A percentile compares a stretch with the other conserved stretches of the same genome.
These are phyloP conservation scores for Circinella umbellata DNA, from an alignment of 371 early-diverging fungal species.

Conservation along the genomic window DNA sequence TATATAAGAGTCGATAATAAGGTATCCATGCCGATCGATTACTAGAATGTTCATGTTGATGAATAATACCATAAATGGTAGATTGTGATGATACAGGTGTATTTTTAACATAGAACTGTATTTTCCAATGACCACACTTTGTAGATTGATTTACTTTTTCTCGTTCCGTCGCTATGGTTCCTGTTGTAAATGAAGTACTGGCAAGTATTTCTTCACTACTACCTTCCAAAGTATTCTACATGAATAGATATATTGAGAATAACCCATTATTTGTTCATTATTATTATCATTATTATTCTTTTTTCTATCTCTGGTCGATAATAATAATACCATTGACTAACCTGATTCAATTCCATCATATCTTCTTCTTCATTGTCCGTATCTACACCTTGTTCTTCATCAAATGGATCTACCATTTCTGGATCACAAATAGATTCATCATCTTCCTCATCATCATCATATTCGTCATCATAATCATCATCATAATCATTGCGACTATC, in stretches of 20 bases:
- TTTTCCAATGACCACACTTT: conserved; percentile 1
- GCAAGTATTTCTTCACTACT: background rate
- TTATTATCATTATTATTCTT: too few relatives aligned
- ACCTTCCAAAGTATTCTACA: background rate
- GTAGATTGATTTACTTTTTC: background rate
- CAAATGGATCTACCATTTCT: conserved; percentile 9
- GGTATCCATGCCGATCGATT: conserved; percentile 6
- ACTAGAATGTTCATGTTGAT: background rate
- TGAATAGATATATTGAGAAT: background rate
- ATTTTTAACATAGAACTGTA: conserved; percentile 7
- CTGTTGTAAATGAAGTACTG: background rate
- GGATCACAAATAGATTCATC: conserved; percentile 16
- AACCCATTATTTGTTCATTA: too few relatives aligned
- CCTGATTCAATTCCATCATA: background rate
- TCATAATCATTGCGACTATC: background rate
- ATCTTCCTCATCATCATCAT: conserved; percentile 11
- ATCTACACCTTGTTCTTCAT: conserved; percentile 8
- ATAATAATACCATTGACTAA: background rate
- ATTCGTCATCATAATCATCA: background rate
- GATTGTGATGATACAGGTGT: background rate
- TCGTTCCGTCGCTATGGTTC: background rate
- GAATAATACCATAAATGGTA: conserved; percentile 10
- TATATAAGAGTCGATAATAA: background rate
- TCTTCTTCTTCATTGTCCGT: conserved; percentile 10
- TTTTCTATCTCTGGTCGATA: too few relatives aligned